Base-by-base conservation (phyloP, 2,329 filamentous ascomycete genomes). In the Shiraia bambusicola region DNA sequence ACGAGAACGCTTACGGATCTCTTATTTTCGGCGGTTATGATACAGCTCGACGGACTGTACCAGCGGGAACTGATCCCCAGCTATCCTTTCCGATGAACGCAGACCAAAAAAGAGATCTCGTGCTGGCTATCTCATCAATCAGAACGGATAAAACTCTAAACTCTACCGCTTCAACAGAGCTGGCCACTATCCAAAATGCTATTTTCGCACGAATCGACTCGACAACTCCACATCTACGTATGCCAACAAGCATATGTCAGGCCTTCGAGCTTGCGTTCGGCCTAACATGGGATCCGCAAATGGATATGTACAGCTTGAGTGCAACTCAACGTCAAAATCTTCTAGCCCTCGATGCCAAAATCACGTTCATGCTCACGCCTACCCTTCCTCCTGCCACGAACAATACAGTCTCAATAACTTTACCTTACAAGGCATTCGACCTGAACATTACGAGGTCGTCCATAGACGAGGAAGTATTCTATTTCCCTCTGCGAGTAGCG, bases 131-230 rank as follows among this genome's bases (percentile, higher is more conserved):
- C 10, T 42, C 53, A 11, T 41, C 37, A 3, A 52, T 56, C 15
- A 47, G 36, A 8, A 46, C 48, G 8, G 53, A 48, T n/a, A 65
- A 64, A 22, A 50, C 69, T 6, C 55, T 47, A 14, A 16, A 40
- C 1, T 49, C 49, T 9, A 8, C 25, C 6, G 17, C 9, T 6
- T 54, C 61, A 17, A 43, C 40, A 2, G 34, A 37, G 8, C 40
- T 56, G 5, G 36, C 52, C 6, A 30, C 37, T 9, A 8, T 22
- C 4, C 19, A 22, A 8, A 42, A 58, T 29, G 58, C 63, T 6
- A 41, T 68, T 10, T 50, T 50, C 11, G 78, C 79, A 15, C 56
- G 80, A 38, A 78, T 88, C 41, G 83, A 87, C 59, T 69, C 68
- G 1, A 54, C 63, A 0, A 47, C 66, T 5, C 56, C 69, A 1